These are phyloP conservation scores for Metahyphopichia silvanorum DNA, from an alignment of 805 yeast genomes.

Conservation along the genomic window DNA sequence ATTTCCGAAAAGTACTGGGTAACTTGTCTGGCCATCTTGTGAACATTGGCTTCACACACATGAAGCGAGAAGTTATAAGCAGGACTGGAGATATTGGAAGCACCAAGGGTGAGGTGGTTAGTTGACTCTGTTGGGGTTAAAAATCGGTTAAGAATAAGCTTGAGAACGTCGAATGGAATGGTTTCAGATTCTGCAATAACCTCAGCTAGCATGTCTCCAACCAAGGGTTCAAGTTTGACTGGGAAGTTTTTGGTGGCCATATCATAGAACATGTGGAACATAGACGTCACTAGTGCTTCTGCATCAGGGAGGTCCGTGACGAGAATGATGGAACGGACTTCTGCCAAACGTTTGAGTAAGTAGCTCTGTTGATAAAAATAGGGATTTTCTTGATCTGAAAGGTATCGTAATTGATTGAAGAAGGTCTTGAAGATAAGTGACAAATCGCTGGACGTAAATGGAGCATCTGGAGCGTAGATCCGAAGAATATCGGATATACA, in stretches of 20 bases:
- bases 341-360: conserved; percentile 65
- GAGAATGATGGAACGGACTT: conserved; percentile 69
- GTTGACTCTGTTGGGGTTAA: conserved; percentile 20
- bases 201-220: conserved; percentile 71
- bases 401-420: conserved; percentile 55
- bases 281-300: conserved; percentile 46
- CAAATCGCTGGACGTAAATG: conserved; percentile 64
- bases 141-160: conserved; percentile 64
- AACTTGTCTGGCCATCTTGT: conserved; percentile 69
- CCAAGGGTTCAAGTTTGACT: conserved; percentile 53
- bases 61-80: conserved; percentile 64
- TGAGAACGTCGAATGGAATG: conserved; percentile 58
- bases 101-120: conserved; percentile 18
- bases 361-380: conserved; percentile 63
- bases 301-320: conserved; percentile 72
- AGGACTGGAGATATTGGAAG: conserved; percentile 42
- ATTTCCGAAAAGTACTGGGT: conserved; percentile 80
- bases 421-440: conserved; percentile 65
- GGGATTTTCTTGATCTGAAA: conserved; percentile 55
- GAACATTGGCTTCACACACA: conserved; percentile 68
- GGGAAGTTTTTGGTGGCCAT: conserved; percentile 45
- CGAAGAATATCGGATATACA: conserved; percentile 74
- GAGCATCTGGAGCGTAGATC: conserved; percentile 87
- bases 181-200: conserved; percentile 67
- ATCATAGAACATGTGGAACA: conserved; percentile 64